Evolutionary conservation across 2,329 filamentous ascomycete species (phyloP), one percentile per base, ranked within the genome.

Genomic region (Ceratocystis ficicola): DNA sequence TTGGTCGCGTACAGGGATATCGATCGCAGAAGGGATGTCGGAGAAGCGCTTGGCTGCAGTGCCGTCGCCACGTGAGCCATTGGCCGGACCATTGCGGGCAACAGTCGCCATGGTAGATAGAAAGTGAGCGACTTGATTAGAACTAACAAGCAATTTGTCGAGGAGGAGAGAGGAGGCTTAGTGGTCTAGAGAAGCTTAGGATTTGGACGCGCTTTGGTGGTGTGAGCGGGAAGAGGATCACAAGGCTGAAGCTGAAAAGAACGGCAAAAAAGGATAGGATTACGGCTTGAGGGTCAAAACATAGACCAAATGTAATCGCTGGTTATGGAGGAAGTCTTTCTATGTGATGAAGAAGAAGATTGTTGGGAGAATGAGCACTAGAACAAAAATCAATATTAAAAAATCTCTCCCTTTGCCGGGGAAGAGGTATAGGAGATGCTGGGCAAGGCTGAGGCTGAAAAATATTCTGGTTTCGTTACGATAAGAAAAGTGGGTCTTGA

Each of bases 1-100:
- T 69, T 82, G 79, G 71, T 85, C 84, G 70, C 85, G 82, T 7
- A 86, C 83, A 17, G 84, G 84, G 68, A 87, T 84, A 71, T 87
- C 85, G 73, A 87, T 85, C 61, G 83, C 81, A 17, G 80, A 78
- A 64, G 85, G 84, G 68, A 87, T 85, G 69, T 86, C 82, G 68
- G 82, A 81, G 73, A 86, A 87, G 69, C 85, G 82, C 70, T 77
- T 80, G 76, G 80, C 82, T 68, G 75, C 75, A 12, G 78, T 77
- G 25, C 70, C 70, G 60, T 71, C 71, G 62, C 70, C 57, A 30
- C 72, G 69, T 64, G 74, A 70, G 66, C 77, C 77, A 69, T 80
- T 78, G 59, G 72, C 70, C 50, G 73, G 72, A 65, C 79, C 79
- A 67, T 80, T 79, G 66, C 75, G 70, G 69, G 75, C 48, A 65